phyloP scores from a whole-genome alignment of 2,329 filamentous ascomycete species.

The Fusarium longipes region DNA sequence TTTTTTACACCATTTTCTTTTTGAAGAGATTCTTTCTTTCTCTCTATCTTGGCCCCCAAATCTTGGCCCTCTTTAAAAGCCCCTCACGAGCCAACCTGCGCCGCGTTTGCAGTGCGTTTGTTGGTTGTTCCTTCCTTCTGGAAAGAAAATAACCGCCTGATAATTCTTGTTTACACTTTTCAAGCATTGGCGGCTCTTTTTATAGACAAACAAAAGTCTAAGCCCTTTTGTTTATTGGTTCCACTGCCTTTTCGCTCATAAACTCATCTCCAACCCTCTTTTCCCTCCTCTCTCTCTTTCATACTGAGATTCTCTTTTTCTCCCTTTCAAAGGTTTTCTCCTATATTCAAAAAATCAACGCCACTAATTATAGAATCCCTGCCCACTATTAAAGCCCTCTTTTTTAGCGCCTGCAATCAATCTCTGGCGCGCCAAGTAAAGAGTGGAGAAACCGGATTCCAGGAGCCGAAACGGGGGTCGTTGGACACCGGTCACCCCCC shows the following conservation, averaged over 20 bases:
- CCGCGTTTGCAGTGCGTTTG: slow-evolving; percentile 8
- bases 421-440: slow-evolving; percentile 35
- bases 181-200: slow-evolving; percentile 16
- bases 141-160: slow-evolving; percentile 26
- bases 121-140: background rate
- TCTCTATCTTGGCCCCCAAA: slow-evolving; percentile 26
- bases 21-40: background rate
- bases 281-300: background rate
- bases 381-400: background rate
- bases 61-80: background rate
- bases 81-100: slow-evolving; percentile 37
- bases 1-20: background rate
- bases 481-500: slow-evolving; percentile 38
- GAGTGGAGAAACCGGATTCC: slow-evolving; percentile 43
- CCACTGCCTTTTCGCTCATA: too few relatives aligned
- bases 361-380: slow-evolving; percentile 28
- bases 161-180: background rate
- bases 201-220: background rate
- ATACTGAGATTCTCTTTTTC: background rate
- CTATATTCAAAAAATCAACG: slow-evolving; percentile 12
- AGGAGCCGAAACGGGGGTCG: slow-evolving; percentile 43
- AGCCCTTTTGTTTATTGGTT: too few relatives aligned
- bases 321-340: slow-evolving; percentile 3
- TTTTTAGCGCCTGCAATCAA: slow-evolving; percentile 19
- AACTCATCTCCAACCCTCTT: background rate